These are phyloP conservation scores for Aureobasidium sp. DNA, from an alignment of 2,329 filamentous ascomycete species.

Conservation along the genomic window DNA sequence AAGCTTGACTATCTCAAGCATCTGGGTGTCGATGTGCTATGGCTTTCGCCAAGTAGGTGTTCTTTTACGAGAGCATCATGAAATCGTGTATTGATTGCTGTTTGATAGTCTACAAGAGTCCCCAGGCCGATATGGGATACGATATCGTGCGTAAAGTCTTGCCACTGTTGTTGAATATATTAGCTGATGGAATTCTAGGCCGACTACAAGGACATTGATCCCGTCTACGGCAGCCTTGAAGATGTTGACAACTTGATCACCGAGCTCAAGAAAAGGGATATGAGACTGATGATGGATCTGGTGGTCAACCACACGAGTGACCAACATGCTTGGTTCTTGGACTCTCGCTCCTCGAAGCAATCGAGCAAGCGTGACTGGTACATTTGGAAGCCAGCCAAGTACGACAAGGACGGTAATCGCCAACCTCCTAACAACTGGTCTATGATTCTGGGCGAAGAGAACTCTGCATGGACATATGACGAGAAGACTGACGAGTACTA, in stretches of 20 bases:
- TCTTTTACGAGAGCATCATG: background rate
- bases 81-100: constrained; percentile 19
- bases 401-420: constrained; percentile 47
- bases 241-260: constrained; percentile 41
- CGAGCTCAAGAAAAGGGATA: constrained; percentile 37
- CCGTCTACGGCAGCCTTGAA: constrained; percentile 39
- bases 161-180: background rate
- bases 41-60: constrained; percentile 48
- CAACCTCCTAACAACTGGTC: constrained; percentile 53
- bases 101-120: constrained; percentile 41
- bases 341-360: constrained; percentile 45
- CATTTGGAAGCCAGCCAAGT: constrained; percentile 56
- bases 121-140: constrained; percentile 50
- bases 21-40: constrained; percentile 56
- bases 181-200: constrained; percentile 4
- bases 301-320: constrained; percentile 41
- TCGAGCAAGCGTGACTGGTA: constrained; percentile 56
- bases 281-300: constrained; percentile 46
- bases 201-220: constrained; percentile 42
- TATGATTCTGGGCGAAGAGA: constrained; percentile 31
- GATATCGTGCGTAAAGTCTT: constrained; percentile 32
- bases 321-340: constrained; percentile 51
- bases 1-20: constrained; percentile 58
- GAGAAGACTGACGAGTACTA: constrained; percentile 42
- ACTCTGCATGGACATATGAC: constrained; percentile 40